These are phyloP conservation scores for Sphaerulina populicola DNA, from an alignment of 2,329 filamentous ascomycete species.

Conservation along the genomic window DNA sequence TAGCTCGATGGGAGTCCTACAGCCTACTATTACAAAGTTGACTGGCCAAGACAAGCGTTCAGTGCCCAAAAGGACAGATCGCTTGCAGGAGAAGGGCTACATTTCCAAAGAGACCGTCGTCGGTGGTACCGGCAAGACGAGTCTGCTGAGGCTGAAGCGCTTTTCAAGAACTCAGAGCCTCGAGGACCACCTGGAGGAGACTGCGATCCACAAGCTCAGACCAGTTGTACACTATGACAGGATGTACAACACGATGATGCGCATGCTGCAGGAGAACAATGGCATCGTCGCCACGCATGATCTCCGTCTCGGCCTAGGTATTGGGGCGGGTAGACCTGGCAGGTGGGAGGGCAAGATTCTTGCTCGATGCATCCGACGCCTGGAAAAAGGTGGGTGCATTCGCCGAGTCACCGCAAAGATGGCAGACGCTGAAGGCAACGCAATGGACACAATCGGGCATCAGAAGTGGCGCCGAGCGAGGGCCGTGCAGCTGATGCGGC, in stretches of 20 bases:
- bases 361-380: slow-evolving; percentile 34
- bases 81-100: slow-evolving; percentile 51
- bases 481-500: slow-evolving; percentile 36
- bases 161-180: slow-evolving; percentile 29
- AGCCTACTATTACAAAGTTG: slow-evolving; percentile 47
- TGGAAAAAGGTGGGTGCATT: slow-evolving; percentile 37
- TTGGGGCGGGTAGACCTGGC: slow-evolving; percentile 22
- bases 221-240: slow-evolving; percentile 38
- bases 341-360: slow-evolving; percentile 35
- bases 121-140: slow-evolving; percentile 46
- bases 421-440: slow-evolving; percentile 17
- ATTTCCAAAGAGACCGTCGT: slow-evolving; percentile 50
- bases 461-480: slow-evolving; percentile 8
- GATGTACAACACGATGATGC: slow-evolving; percentile 44
- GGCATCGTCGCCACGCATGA: slow-evolving; percentile 47
- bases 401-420: slow-evolving; percentile 20
- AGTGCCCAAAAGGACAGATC: slow-evolving; percentile 53
- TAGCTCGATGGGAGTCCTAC: slow-evolving; percentile 48
- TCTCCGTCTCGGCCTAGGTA: slow-evolving; percentile 42
- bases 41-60: slow-evolving; percentile 59
- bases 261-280: slow-evolving; percentile 42
- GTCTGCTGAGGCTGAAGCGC: slow-evolving; percentile 47
- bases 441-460: slow-evolving; percentile 6
- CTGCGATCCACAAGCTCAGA: slow-evolving; percentile 11
- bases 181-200: slow-evolving; percentile 6